phyloP scores from a whole-genome alignment of 306 rosid species.

The Luffa aegyptiaca region DNA sequence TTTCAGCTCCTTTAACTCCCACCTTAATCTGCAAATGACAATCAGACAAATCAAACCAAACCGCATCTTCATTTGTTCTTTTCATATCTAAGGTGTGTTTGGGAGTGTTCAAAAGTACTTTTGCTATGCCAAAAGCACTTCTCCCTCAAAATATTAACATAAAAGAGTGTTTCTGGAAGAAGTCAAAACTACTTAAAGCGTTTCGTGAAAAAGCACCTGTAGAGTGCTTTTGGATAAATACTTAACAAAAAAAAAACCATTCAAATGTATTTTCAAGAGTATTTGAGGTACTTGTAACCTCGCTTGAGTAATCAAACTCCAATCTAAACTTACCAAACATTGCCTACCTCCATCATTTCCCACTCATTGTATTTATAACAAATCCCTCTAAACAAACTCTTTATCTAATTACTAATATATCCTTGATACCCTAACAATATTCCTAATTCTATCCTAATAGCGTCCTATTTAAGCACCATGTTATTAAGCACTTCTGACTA shows the following conservation, averaged over 20 bases:
- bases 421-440: background rate
- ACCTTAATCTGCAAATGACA: conserved; percentile 55
- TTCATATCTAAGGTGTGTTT: background rate
- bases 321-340: background rate
- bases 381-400: background rate
- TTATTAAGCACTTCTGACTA: background rate
- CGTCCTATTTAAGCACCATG: background rate
- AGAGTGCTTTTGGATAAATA: background rate
- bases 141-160: background rate
- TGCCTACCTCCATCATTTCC: background rate
- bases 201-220: background rate
- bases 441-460: background rate
- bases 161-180: background rate
- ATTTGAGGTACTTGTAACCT: background rate
- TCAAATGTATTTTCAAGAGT: background rate
- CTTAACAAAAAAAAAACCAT: background rate
- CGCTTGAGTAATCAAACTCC: background rate
- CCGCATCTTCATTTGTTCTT: background rate
- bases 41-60: background rate
- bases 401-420: background rate
- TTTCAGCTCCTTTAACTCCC: conserved; percentile 63
- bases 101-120: background rate
- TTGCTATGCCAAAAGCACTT: background rate
- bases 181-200: background rate
- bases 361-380: background rate